A percentile compares a stretch with the other conserved stretches of the same genome.
phyloP scores from a whole-genome alignment of 441 rosid species.

The Populus hybrid region DNA sequence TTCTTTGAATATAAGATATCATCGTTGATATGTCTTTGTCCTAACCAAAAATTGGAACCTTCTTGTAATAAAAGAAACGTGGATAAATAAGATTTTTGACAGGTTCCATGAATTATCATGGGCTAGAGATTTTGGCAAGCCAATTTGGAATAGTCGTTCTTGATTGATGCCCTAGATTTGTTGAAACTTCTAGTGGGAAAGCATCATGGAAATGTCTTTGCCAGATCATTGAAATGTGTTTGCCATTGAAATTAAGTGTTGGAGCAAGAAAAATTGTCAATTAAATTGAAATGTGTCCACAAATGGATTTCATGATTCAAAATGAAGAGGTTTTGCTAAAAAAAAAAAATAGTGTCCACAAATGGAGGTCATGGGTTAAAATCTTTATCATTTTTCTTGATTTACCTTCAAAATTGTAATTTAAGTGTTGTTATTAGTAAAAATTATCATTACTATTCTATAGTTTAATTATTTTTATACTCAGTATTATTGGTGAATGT shows the following conservation, averaged over 20 bases:
- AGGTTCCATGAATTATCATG: background rate
- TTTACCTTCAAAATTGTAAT: background rate
- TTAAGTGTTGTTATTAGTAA: background rate
- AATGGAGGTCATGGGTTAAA: background rate
- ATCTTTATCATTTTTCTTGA: background rate
- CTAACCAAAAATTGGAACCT: background rate
- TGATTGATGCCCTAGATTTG: background rate
- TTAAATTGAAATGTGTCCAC: too few species aligned
- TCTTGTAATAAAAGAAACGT: background rate
- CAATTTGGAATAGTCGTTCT: background rate
- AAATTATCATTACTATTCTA: background rate
- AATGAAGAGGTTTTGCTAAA: background rate
- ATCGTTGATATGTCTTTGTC: background rate
- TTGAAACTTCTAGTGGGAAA: background rate
- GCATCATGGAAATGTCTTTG: too few species aligned
- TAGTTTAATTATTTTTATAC: too few species aligned
- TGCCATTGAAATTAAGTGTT: too few species aligned
- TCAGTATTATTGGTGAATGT: too few species aligned
- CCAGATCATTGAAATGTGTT: too few species aligned
- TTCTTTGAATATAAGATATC: background rate
- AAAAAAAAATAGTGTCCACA: background rate
- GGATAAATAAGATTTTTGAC: background rate
- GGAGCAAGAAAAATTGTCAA: background rate
- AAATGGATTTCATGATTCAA: background rate
- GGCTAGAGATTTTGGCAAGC: background rate